These are phyloP conservation scores for Aureobasidium sp. DNA, from an alignment of 2,329 filamentous ascomycete species.

Conservation along the genomic window DNA sequence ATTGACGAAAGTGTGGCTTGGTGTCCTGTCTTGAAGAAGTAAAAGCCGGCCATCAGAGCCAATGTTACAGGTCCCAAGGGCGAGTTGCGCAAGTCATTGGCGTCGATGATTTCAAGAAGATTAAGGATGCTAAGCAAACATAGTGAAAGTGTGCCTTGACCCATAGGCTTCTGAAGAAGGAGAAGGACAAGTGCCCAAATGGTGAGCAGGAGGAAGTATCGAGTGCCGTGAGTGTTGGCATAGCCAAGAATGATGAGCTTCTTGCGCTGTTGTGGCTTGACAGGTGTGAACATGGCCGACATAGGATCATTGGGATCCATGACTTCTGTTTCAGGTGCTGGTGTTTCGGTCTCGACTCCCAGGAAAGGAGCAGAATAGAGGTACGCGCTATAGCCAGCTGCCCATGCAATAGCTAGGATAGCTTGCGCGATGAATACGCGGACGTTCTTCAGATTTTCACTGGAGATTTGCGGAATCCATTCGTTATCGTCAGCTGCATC, in stretches of 20 bases:
- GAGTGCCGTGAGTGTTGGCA: slow-evolving; percentile 83
- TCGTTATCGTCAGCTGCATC: slow-evolving; percentile 81
- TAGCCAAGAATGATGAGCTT: slow-evolving; percentile 70
- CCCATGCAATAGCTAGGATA: slow-evolving; percentile 68
- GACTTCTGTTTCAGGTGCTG: slow-evolving; percentile 28
- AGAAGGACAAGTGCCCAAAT: slow-evolving; percentile 70
- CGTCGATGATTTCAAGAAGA: slow-evolving; percentile 55
- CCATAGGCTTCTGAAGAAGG: slow-evolving; percentile 90
- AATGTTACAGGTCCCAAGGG: slow-evolving; percentile 78
- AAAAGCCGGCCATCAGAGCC: slow-evolving; percentile 80
- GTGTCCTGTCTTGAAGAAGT: slow-evolving; percentile 97
- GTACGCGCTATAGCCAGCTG: slow-evolving; percentile 77
- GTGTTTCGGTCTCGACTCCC: slow-evolving; percentile 47
- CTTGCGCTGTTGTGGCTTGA: slow-evolving; percentile 21
- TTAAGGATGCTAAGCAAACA: slow-evolving; percentile 85
- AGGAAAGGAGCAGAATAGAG: slow-evolving; percentile 79
- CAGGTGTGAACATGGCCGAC: slow-evolving; percentile 30
- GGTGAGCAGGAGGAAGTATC: slow-evolving; percentile 75
- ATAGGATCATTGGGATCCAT: slow-evolving; percentile 28
- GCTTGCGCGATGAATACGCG: slow-evolving; percentile 73
- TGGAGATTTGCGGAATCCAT: slow-evolving; percentile 59
- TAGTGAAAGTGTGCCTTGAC: slow-evolving; percentile 71
- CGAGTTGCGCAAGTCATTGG: slow-evolving; percentile 52
- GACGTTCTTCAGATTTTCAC: slow-evolving; percentile 58
- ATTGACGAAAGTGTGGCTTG: slow-evolving; percentile 80